Base-by-base conservation (phyloP, 2,329 filamentous ascomycete species). In the Cordyceps javanica region DNA sequence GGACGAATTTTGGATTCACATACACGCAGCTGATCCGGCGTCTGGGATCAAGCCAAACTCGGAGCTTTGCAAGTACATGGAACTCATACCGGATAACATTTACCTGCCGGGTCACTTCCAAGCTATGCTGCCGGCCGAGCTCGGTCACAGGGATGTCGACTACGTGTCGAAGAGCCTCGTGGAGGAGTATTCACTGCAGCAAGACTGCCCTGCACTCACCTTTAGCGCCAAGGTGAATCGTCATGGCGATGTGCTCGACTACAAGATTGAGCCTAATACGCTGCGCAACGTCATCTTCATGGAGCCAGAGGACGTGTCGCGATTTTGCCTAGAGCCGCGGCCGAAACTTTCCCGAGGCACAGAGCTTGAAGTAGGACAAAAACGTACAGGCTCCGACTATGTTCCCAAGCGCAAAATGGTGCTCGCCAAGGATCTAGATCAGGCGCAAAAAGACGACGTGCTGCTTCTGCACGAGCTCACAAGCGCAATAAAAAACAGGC, bases 21-120 rank as follows among this genome's bases (percentile, higher is more conserved):
- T 91, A 32, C 90, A 94, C 68, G 81, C 89, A 42, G 90, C 90
- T 14, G 90, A 94, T 65, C 89, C 89, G 9, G 87, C 87, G 2
- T 89, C 90, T 5, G 82, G 82, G 59, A 83, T 94, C 61, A 65
- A 73, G 21, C 81, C 82, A 19, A 75, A 82, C 23, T 82, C 84
- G 38, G 72, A 76, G 9, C 69, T 90, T 8, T 80, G 81, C 34
- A 75, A 80, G 60, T 82, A 83, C 65, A 84, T 89, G 46, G 79
- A 85, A 59, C 75, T 83, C 60, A 76, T 85, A 32, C 76, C 80
- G 1, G 74, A 83, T 63, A 84, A 80, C n/a, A 75, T 80, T 45
- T 88, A 87, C 62, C 73, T 86, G 19, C 75, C 81, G 3, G 83
- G 83, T 2, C 78, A 82, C 64, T 75, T 77, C 23, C 73, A 79